phyloP scores from a whole-genome alignment of 2,329 filamentous ascomycete genomes.

The Pseudogymnoascus sp. region DNA sequence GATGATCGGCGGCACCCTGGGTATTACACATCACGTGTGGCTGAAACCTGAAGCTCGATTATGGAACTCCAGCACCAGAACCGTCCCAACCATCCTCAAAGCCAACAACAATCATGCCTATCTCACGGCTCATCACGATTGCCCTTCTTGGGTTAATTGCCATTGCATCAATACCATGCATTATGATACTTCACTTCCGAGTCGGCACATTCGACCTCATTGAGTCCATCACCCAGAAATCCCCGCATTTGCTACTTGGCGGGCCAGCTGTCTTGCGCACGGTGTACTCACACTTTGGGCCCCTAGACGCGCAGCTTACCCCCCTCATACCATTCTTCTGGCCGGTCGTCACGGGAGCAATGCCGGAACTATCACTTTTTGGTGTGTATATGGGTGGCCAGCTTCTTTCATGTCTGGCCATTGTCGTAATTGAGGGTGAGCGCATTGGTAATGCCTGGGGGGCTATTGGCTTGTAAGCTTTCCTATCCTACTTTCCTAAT shows the following conservation, averaged over 20 bases:
- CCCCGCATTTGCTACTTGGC: not conserved
- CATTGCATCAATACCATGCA: not conserved
- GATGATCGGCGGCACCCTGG: not conserved
- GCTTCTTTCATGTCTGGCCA: constrained; percentile 22
- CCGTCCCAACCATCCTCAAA: not conserved
- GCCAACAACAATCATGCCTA: not conserved
- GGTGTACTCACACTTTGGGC: not conserved
- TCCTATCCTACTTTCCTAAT: not conserved
- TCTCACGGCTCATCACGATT: not conserved
- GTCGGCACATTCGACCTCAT: not conserved
- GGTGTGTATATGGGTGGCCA: constrained; percentile 21
- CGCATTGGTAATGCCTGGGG: constrained; percentile 35
- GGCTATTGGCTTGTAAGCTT: constrained; percentile 34
- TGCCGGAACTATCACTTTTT: constrained; percentile 18
- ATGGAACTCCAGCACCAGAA: not conserved
- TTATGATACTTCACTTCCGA: not conserved
- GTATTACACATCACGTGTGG: not conserved
- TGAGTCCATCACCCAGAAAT: not conserved
- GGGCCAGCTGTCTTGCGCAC: not conserved
- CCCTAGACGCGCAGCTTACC: constrained; percentile 19
- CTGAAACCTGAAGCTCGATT: not conserved
- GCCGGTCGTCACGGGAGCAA: constrained; percentile 16
- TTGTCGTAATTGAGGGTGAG: constrained; percentile 36
- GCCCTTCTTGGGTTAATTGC: not conserved
- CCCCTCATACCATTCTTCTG: constrained; percentile 23